phyloP scores from a whole-genome alignment of 768 basidiomycete genomes.

The Pleurotus citrinopileatus region DNA sequence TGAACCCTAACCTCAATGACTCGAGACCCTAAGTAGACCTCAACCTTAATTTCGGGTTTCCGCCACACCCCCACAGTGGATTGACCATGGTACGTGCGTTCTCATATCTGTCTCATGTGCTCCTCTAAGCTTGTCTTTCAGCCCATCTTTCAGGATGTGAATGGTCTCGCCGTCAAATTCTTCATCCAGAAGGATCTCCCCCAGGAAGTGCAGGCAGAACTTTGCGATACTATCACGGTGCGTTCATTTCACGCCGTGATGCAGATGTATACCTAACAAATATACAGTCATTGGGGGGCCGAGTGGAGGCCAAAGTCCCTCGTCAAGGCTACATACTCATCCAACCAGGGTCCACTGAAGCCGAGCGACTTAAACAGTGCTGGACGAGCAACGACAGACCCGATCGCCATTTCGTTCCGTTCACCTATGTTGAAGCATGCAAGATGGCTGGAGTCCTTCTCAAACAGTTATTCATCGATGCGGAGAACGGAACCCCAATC shows the following conservation, averaged over 20 bases:
- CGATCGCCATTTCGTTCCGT: conserved; percentile 75
- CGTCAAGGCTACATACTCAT: conserved; percentile 73
- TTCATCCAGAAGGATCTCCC: conserved; percentile 80
- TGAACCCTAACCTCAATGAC: conserved; percentile 9
- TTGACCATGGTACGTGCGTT: not conserved
- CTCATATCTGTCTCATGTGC: not conserved
- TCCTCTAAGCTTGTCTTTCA: not conserved
- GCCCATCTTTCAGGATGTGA: conserved; percentile 72
- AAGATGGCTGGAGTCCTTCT: conserved; percentile 72
- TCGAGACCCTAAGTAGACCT: conserved; percentile 20
- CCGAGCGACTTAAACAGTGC: conserved; percentile 70
- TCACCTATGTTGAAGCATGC: conserved; percentile 82
- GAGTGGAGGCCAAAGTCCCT: conserved; percentile 77
- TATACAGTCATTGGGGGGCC: conserved; percentile 64
- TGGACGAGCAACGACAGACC: conserved; percentile 71
- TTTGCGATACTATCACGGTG: conserved; percentile 75
- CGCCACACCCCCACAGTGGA: not conserved
- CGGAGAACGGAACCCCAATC: conserved; percentile 61
- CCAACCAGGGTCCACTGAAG: conserved; percentile 66
- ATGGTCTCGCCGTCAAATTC: conserved; percentile 73
- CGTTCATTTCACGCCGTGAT: conserved; percentile 15
- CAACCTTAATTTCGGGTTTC: conserved; percentile 53
- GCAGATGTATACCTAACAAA: conserved; percentile 8
- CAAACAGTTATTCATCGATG: conserved; percentile 74
- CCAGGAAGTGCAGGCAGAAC: conserved; percentile 63